Conservation (phyloP, 2,329 filamentous ascomycete species). For the Stachybotrys chartarum region DNA sequence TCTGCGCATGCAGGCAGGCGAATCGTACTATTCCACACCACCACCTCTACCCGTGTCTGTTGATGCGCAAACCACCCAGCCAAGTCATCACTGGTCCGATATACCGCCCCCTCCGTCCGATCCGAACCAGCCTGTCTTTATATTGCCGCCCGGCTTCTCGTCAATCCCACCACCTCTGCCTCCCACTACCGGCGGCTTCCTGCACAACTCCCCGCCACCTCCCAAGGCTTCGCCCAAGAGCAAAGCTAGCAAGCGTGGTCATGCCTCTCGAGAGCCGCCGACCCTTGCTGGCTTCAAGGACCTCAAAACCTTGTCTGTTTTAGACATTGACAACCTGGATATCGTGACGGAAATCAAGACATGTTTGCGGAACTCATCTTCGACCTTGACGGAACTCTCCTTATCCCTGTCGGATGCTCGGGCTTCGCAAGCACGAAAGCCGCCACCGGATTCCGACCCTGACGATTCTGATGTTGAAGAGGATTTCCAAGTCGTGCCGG, state of each 20-base stretch:
- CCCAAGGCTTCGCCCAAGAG: slow-evolving; percentile 26
- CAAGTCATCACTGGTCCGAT: slow-evolving; percentile 20
- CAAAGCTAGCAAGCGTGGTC: slow-evolving; percentile 23
- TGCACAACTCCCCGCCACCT: slow-evolving; percentile 4
- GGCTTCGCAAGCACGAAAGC: slow-evolving; percentile 32
- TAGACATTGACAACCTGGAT: slow-evolving; percentile 55
- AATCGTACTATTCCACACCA: slow-evolving; percentile 44
- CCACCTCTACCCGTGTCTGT: slow-evolving; percentile 34
- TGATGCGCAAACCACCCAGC: slow-evolving; percentile 20
- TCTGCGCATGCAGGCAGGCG: slow-evolving; percentile 50
- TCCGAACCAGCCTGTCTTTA: slow-evolving; percentile 6
- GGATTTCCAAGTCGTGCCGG: slow-evolving; percentile 41
- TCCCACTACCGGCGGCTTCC: slow-evolving; percentile 12
- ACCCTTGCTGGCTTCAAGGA: slow-evolving; percentile 52
- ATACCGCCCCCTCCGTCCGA: slow-evolving; percentile 13
- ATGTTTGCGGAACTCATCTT: slow-evolving; percentile 47
- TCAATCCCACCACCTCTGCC: slow-evolving; percentile 5
- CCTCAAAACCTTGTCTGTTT: slow-evolving; percentile 43
- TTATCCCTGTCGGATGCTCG: slow-evolving; percentile 51
- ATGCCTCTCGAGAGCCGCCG: slow-evolving; percentile 31
- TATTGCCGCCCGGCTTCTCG: not conserved
- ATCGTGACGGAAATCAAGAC: slow-evolving; percentile 46
- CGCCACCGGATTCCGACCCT: slow-evolving; percentile 28
- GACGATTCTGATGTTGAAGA: slow-evolving; percentile 49
- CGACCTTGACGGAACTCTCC: slow-evolving; percentile 46